These are phyloP conservation scores for Kalanchoe fedtschenkoi DNA, from an alignment of 164 flowering plant species.

Conservation along the genomic window DNA sequence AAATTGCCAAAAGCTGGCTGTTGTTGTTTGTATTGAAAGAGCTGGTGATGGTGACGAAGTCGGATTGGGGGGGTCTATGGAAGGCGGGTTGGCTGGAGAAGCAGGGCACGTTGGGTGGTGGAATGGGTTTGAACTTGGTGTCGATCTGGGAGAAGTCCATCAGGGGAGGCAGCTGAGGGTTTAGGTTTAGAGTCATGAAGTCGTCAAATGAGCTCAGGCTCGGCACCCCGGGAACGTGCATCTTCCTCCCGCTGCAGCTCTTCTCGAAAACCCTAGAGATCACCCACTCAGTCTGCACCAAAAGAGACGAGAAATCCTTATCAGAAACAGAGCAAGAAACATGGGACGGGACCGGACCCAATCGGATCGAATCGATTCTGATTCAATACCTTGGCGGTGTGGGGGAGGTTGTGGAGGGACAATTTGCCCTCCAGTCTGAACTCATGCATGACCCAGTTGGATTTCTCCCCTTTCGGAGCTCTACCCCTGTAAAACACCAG, in stretches of 20 bases:
- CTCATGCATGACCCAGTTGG: slow-evolving; percentile 60
- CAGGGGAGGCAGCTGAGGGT: slow-evolving; percentile 22
- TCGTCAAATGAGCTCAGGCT: slow-evolving; percentile 5
- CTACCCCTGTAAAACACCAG: slow-evolving; percentile 50
- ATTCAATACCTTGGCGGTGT: slow-evolving; percentile 24
- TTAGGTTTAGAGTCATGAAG: neutral
- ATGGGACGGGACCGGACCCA: too few species aligned
- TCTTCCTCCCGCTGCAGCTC: slow-evolving; percentile 19
- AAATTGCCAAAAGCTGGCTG: neutral
- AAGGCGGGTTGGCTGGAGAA: slow-evolving; percentile 18
- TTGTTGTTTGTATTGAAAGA: slow-evolving; percentile 1
- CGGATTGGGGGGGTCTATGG: too few species aligned
- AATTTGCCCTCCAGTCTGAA: slow-evolving; percentile 34
- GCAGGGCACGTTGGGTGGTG: slow-evolving; percentile 28
- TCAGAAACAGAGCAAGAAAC: neutral
- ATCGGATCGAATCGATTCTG: too few species aligned
- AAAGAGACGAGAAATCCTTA: neutral
- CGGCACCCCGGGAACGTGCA: slow-evolving; percentile 13
- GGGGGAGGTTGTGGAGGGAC: slow-evolving; percentile 22
- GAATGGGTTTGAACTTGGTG: neutral
- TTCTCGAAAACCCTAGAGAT: slow-evolving; percentile 31
- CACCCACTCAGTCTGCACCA: slow-evolving; percentile 44
- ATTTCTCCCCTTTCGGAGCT: slow-evolving; percentile 41
- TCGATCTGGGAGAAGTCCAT: slow-evolving; percentile 23
- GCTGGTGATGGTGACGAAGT: neutral